Conservation (phyloP, 1,284 basidiomycete genomes). For the Marasmius oreades region DNA sequence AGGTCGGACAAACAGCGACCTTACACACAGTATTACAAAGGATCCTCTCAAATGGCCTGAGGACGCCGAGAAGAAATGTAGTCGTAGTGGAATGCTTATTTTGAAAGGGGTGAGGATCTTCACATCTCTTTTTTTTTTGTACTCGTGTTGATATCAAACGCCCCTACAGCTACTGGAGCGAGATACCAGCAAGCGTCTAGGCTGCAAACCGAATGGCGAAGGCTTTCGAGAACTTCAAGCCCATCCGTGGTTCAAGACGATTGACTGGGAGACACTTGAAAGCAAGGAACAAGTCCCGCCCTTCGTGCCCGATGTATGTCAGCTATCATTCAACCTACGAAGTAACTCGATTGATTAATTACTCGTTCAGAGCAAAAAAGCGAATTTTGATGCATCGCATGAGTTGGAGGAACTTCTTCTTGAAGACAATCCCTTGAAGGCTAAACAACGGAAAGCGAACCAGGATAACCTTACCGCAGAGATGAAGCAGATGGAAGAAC, state of each 20-base stretch:
- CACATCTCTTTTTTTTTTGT: neutral
- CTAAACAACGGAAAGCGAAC: slow-evolving; percentile 87
- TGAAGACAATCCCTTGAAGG: slow-evolving; percentile 97
- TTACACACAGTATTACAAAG: slow-evolving; percentile 85
- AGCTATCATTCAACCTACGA: neutral
- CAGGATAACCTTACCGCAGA: slow-evolving; percentile 87
- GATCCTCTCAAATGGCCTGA: slow-evolving; percentile 76
- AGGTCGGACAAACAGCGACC: slow-evolving; percentile 85
- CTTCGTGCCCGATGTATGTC: slow-evolving; percentile 87
- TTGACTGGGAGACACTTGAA: slow-evolving; percentile 87
- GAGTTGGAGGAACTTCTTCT: slow-evolving; percentile 94
- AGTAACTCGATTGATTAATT: slow-evolving; percentile 1
- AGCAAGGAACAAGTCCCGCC: slow-evolving; percentile 79
- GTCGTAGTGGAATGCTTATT: slow-evolving; percentile 59
- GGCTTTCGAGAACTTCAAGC: slow-evolving; percentile 74
- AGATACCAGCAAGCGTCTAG: slow-evolving; percentile 78
- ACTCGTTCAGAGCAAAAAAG: slow-evolving; percentile 78
- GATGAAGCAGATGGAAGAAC: slow-evolving; percentile 97
- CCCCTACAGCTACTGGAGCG: slow-evolving; percentile 76
- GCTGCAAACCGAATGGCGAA: slow-evolving; percentile 77
- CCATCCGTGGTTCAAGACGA: slow-evolving; percentile 83
- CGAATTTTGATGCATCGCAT: slow-evolving; percentile 99
- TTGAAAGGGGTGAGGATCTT: slow-evolving; percentile 56
- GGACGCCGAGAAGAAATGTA: slow-evolving; percentile 71
- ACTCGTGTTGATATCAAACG: neutral